phyloP scores from a whole-genome alignment of 352 stramenopile genomes.

The Pythium rhizo-oryzae region DNA sequence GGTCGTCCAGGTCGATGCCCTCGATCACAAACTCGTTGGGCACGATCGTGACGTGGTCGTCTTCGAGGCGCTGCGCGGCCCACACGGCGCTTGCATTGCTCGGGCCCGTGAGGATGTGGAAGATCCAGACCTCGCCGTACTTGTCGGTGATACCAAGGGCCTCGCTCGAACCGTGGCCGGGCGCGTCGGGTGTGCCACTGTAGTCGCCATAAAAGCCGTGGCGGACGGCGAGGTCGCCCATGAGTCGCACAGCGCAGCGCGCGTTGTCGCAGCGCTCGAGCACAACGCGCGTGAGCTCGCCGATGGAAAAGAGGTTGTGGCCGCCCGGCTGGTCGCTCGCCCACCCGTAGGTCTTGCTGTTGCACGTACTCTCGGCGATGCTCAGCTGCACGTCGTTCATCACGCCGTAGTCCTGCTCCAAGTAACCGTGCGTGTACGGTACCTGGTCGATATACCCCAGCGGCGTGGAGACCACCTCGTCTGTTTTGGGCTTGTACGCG shows the following conservation, averaged over 20 bases:
- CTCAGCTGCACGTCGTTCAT: conserved; percentile 90
- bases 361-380: conserved; percentile 89
- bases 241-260: conserved; percentile 72
- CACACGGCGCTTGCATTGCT: conserved; percentile 90
- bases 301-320: conserved; percentile 78
- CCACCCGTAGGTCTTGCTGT: conserved; percentile 60
- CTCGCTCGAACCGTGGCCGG: conserved; percentile 79
- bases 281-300: conserved; percentile 76
- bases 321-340: conserved; percentile 56
- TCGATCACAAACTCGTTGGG: conserved; percentile 96
- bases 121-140: conserved; percentile 91
- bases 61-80: conserved; percentile 92
- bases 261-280: conserved; percentile 78
- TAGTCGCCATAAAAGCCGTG: conserved; percentile 93
- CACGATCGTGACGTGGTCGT: conserved; percentile 90
- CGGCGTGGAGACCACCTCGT: too few relatives aligned
- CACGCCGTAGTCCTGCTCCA: conserved; percentile 88
- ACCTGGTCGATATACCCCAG: conserved; percentile 84
- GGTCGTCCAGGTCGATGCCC: conserved; percentile 78
- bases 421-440: conserved; percentile 84
- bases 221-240: conserved; percentile 87
- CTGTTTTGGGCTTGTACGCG: too few relatives aligned
- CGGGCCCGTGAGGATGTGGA: conserved; percentile 93
- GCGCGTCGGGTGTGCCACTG: conserved; percentile 60
- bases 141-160: conserved; percentile 88